Evolutionary conservation across 2,329 filamentous ascomycete genomes (phyloP).

Genomic region (Plenodomus tracheiphilus): DNA sequence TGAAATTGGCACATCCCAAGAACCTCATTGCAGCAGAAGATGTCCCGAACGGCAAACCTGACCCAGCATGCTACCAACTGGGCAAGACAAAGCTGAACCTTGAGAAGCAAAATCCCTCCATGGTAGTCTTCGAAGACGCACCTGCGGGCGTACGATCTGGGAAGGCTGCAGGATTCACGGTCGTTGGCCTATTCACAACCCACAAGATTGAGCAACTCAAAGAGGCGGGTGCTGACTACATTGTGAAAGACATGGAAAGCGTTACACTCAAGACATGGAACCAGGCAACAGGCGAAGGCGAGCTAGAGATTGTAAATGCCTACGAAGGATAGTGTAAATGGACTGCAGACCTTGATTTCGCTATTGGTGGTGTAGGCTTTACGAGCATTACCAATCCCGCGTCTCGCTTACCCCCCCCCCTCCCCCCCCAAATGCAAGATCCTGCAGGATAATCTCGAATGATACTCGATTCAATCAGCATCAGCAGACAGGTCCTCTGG

Average conservation of each 20-base stretch:
- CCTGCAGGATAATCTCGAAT: too few species aligned
- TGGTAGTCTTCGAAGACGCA: slow-evolving; percentile 86
- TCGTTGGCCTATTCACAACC: slow-evolving; percentile 82
- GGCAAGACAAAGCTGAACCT: slow-evolving; percentile 49
- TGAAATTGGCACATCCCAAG: slow-evolving; percentile 52
- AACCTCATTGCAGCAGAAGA: slow-evolving; percentile 56
- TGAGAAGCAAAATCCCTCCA: slow-evolving; percentile 45
- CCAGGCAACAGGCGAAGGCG: slow-evolving; percentile 61
- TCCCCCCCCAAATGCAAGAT: too few species aligned
- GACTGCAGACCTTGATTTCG: too few species aligned
- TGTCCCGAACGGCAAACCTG: slow-evolving; percentile 54
- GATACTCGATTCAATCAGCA: too few species aligned
- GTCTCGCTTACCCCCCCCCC: too few species aligned
- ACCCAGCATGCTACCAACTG: slow-evolving; percentile 54
- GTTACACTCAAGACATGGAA: slow-evolving; percentile 64
- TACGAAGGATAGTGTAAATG: slow-evolving; percentile 5
- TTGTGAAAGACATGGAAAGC: slow-evolving; percentile 77
- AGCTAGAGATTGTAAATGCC: slow-evolving; percentile 69
- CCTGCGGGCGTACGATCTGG: slow-evolving; percentile 82
- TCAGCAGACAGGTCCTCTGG: too few species aligned
- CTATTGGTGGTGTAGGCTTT: slow-evolving; percentile 38
- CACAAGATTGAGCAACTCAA: slow-evolving; percentile 73
- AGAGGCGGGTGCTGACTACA: slow-evolving; percentile 82
- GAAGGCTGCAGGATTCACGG: slow-evolving; percentile 82
- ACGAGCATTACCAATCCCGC: too few species aligned